phyloP scores from a whole-genome alignment of 331 rosid species.

The Acacia concinna region DNA sequence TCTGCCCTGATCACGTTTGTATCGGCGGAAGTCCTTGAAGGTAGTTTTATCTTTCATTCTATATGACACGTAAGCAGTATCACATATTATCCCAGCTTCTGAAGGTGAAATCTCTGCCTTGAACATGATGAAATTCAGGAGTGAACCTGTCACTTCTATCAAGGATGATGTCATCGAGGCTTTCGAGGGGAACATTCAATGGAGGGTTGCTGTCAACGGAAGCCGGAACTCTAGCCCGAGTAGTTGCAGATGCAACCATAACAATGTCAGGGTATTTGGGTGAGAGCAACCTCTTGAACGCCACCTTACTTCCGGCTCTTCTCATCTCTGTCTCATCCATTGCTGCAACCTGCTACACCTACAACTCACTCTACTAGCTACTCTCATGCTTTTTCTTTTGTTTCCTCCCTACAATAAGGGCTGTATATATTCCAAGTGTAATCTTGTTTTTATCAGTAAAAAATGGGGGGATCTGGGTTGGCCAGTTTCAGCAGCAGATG shows the following conservation, averaged over 20 bases:
- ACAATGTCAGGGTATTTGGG: conserved; percentile 70
- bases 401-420: neutral
- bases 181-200: conserved; percentile 78
- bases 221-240: conserved; percentile 91
- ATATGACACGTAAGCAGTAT: neutral
- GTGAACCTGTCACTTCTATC: conserved; percentile 86
- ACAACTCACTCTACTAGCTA: conserved; percentile 78
- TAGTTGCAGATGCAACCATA: conserved; percentile 84
- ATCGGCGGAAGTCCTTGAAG: conserved; percentile 85
- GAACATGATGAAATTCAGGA: conserved; percentile 50
- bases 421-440: conserved; percentile 19
- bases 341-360: conserved; percentile 70
- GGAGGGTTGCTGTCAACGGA: conserved; percentile 87
- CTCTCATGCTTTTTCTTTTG: neutral
- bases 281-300: conserved; percentile 61
- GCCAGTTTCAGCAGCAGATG: neutral
- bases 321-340: conserved; percentile 69
- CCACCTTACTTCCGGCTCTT: conserved; percentile 71
- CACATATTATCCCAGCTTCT: neutral
- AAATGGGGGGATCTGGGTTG: neutral
- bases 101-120: conserved; percentile 5
- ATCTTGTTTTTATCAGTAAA: conserved; percentile 18
- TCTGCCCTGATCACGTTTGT: conserved; percentile 82
- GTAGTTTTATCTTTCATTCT: conserved; percentile 40
- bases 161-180: conserved; percentile 81